Evolutionary conservation across 352 stramenopile genomes (phyloP), one percentile per base, ranked within the genome.

Genomic region (Hyaloperonospora arabidopsidis): DNA sequence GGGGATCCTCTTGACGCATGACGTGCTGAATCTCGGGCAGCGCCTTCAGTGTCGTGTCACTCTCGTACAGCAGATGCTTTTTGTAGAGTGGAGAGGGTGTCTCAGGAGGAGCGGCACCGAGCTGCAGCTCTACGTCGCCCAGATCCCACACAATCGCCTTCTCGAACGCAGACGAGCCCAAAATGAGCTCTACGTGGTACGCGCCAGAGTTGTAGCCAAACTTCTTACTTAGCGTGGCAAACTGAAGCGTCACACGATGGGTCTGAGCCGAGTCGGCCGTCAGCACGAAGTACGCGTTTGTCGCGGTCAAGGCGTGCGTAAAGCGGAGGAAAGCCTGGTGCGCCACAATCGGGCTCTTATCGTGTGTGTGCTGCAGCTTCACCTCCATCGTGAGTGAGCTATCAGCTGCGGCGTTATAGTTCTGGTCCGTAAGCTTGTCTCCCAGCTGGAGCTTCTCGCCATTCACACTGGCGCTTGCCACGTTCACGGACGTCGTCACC

Each of bases 1-100:
- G 77, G 46, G 70, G 50, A 57, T 93, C 83, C 43, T 91, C 68
- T 28, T 72, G 46, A 40, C 84, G 81, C 84, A 95, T 94, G 32
- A 92, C 68, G 72, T 96, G 86, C 58, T 77, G 63, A 55, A 95
- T 96, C 61, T 95, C 84, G 0, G 84, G 85, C 48, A 96, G 69
- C 21, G 84, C 79, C 58, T 76, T 75, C 4, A 96, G 72, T 47
- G 86, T 90, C 52, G 84, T 89, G 61, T 96, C 86, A 19, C 83
- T 94, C 47, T 95, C 83, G 54, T 96, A 62, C 21, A 93, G 69
- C 47, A 96, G 69, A 36, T 79, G 67, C 63, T 92, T 93, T 32
- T 84, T 75, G 68, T 96, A 96, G 14, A 96, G 70, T 35, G 84
- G 81, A n/a, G 79, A 89, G 5, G 77, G 69, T 21, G 68, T 69